Base-by-base conservation (phyloP, 371 early-diverging fungal genomes). In the Blyttiomyces sp. region DNA sequence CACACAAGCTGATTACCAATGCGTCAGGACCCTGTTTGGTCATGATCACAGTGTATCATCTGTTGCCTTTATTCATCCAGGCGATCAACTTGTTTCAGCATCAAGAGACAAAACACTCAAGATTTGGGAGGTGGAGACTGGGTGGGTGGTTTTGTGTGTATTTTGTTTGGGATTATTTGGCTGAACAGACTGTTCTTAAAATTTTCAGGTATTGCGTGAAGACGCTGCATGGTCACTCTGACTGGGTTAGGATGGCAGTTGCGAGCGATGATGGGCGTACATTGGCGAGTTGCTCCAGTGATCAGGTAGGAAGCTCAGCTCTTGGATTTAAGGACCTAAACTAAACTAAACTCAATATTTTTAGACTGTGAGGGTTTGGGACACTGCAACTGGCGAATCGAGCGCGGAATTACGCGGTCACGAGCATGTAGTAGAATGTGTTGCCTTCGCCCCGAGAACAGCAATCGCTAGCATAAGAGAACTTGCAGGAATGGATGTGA, bases 391-490 rank as follows among this genome's bases (percentile, higher is more conserved):
- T n/a, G 91, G 92, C 34, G 61, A 89, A 49, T 82, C 84, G 56
- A 87, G 86, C 63, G 73, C 72, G 59, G 90, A 91, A 48, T 72
- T 93, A 63, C 81, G 89, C 49, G 95, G 93, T 16, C 96, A 95
- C 69, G 92, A 90, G 16, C 93, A 96, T 66, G 95, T 95, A n/a
- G 88, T 96, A 17, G 96, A 96, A 67, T 88, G 87, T 49, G 88
- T 89, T 0, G 84, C 81, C 4, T 94, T 94, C 76, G 90, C 84
- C 28, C 95, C 95, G 11, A 61, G 68, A 16, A 72, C 61, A 13
- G 77, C 88, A 2, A n/a, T n/a, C n/a, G n/a, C n/a, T n/a, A n/a
- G n/a, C n/a, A n/a, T n/a, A n/a, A n/a, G n/a, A n/a, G n/a, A n/a
- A n/a, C n/a, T n/a, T n/a, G n/a, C n/a, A n/a, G n/a, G n/a, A n/a